Evolutionary conservation across 495 filamentous ascomycete species (phyloP).

Genomic region (Amniculicola lignicola): DNA sequence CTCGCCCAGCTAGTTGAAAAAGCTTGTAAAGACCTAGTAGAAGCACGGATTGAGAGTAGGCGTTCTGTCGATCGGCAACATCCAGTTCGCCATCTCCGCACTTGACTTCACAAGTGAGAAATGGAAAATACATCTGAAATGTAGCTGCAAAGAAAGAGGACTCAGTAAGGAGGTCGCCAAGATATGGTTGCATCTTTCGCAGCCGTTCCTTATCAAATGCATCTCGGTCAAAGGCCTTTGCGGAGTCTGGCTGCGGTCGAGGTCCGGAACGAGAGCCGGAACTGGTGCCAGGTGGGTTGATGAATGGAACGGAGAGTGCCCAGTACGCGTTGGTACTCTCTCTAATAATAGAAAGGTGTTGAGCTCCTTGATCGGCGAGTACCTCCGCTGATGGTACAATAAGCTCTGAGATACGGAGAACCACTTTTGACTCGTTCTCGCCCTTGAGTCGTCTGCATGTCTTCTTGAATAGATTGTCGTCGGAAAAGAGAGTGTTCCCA

Average conservation of each 20-base stretch:
- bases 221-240: slow-evolving; percentile 14
- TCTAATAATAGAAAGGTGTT: slow-evolving; percentile 14
- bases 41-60: slow-evolving; percentile 13
- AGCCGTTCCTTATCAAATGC: slow-evolving; percentile 18
- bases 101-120: slow-evolving; percentile 30
- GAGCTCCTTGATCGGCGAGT: slow-evolving; percentile 20
- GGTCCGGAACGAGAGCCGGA: slow-evolving; percentile 24
- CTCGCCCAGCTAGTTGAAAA: background rate
- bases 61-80: slow-evolving; percentile 33
- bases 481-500: slow-evolving; percentile 23
- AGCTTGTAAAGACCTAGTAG: slow-evolving; percentile 11
- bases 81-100: slow-evolving; percentile 28
- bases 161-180: slow-evolving; percentile 7
- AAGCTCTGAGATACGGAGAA: slow-evolving; percentile 27
- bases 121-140: slow-evolving; percentile 31
- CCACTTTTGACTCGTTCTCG: slow-evolving; percentile 24
- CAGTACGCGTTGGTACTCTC: slow-evolving; percentile 33
- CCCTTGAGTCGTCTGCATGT: slow-evolving; percentile 15
- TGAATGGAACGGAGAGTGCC: slow-evolving; percentile 25
- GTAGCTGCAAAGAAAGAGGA: slow-evolving; percentile 25
- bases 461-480: slow-evolving; percentile 24
- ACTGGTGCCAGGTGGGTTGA: slow-evolving; percentile 23
- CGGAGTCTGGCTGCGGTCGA: slow-evolving; percentile 17
- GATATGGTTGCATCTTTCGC: slow-evolving; percentile 15
- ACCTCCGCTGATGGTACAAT: slow-evolving; percentile 30